Percentiles rank a stretch among this genome's conserved stretches.
Evolutionary conservation across 345 rosid species (phyloP).

Genomic region (Citrus maxima): DNA sequence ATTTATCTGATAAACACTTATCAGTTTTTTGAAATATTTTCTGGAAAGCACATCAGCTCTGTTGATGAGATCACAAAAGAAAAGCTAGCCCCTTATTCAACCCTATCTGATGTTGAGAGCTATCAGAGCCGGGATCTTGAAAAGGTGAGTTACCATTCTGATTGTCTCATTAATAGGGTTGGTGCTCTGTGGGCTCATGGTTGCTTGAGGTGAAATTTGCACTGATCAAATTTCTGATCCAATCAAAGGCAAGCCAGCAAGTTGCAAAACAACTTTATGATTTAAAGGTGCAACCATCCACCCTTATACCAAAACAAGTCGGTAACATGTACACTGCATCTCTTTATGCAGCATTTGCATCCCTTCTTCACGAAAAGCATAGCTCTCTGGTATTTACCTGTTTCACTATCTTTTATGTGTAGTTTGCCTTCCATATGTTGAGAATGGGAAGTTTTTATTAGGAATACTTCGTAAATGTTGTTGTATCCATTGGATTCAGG

Average conservation of each 20-base stretch:
- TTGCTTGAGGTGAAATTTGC: neutral
- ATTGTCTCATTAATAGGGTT: neutral
- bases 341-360: conserved; percentile 88
- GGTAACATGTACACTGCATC: conserved; percentile 99
- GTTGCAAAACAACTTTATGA: conserved; percentile 79
- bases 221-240: neutral
- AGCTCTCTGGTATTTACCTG: conserved; percentile 8
- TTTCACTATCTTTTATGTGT: neutral
- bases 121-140: conserved; percentile 96
- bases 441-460: neutral
- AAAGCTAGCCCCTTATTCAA: conserved; percentile 75
- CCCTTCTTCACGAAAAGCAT: conserved; percentile 78
- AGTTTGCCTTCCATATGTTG: neutral
- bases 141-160: conserved; percentile 50
- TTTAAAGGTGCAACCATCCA: conserved; percentile 77
- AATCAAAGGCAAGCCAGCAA: conserved; percentile 43
- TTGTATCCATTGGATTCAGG: conserved; percentile 29
- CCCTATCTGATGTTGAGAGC: conserved; percentile 76
- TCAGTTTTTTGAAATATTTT: neutral
- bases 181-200: neutral
- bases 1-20: neutral
- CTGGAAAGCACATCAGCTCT: conserved; percentile 39
- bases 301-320: conserved; percentile 87
- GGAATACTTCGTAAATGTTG: neutral
- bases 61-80: conserved; percentile 71